A percentile compares a stretch with the other conserved stretches of the same genome.
Conservation (phyloP, 805 yeast genomes). For the Myxozyma melibiosi region DNA sequence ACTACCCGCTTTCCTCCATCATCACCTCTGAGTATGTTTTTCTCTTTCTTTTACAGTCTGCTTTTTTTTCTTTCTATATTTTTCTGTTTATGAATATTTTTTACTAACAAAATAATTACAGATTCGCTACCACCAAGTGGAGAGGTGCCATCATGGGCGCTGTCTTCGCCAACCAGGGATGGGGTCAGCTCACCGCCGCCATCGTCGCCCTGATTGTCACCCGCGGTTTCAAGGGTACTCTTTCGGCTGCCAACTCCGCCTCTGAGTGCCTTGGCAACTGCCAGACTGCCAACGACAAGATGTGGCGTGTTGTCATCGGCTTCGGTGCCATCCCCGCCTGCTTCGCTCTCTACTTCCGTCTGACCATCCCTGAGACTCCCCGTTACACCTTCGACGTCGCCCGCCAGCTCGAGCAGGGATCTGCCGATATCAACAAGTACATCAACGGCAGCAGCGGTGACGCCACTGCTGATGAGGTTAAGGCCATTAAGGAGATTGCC, state of each 20-base stretch:
- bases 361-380: conserved; percentile 94
- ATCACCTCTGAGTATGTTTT: conserved; percentile 70
- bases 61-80: neutral
- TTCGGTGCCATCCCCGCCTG: conserved; percentile 89
- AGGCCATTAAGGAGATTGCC: conserved; percentile 26
- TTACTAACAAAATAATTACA: neutral
- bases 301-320: conserved; percentile 92
- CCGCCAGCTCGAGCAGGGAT: conserved; percentile 57
- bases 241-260: conserved; percentile 56
- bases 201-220: conserved; percentile 75
- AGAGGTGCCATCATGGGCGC: conserved; percentile 98
- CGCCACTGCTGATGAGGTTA: conserved; percentile 48
- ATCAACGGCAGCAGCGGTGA: conserved; percentile 54
- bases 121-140: conserved; percentile 88
- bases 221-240: conserved; percentile 70
- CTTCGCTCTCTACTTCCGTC: conserved; percentile 81
- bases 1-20: conserved; percentile 90
- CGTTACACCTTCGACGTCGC: conserved; percentile 81
- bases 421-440: conserved; percentile 59
- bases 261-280: conserved; percentile 67
- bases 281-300: conserved; percentile 79
- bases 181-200: conserved; percentile 92
- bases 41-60: neutral
- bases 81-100: neutral
- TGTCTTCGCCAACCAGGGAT: conserved; percentile 94